These are phyloP conservation scores for Zymoseptoria passerinii DNA, from an alignment of 2,329 filamentous ascomycete species.

Conservation along the genomic window DNA sequence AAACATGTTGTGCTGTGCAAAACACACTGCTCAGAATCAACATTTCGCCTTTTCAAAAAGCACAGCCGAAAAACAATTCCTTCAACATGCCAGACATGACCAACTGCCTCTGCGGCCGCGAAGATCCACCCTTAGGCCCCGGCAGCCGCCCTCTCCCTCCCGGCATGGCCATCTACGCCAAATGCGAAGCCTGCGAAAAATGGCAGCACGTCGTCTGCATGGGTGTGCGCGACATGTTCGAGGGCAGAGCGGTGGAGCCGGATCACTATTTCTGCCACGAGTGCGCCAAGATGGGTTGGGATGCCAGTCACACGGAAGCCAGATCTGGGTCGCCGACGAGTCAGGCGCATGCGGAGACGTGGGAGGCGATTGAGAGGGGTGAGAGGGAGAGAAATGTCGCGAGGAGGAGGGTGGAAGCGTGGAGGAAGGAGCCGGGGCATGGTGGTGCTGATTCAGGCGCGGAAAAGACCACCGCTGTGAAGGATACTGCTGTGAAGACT, in stretches of 20 bases:
- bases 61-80: too few species aligned
- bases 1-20: too few species aligned
- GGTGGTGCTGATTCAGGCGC: neutral
- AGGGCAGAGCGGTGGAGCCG: conserved; percentile 54
- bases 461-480: neutral
- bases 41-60: too few species aligned
- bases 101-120: neutral
- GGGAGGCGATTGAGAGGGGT: conserved; percentile 46
- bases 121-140: too few species aligned
- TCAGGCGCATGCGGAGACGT: conserved; percentile 66
- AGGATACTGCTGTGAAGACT: neutral
- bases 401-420: neutral
- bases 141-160: conserved; percentile 28
- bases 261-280: conserved; percentile 83
- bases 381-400: neutral
- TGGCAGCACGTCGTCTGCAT: conserved; percentile 97
- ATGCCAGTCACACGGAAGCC: conserved; percentile 28
- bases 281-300: conserved; percentile 44
- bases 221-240: conserved; percentile 59
- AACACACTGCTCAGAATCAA: too few species aligned
- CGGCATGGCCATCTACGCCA: conserved; percentile 80
- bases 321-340: conserved; percentile 27
- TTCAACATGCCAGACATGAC: neutral
- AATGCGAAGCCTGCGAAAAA: conserved; percentile 77
- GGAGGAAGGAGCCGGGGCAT: neutral